Evolutionary conservation across 2,329 filamentous ascomycete genomes (phyloP), one percentile per base, ranked within the genome.

Genomic region (Arthroderma uncinatum): DNA sequence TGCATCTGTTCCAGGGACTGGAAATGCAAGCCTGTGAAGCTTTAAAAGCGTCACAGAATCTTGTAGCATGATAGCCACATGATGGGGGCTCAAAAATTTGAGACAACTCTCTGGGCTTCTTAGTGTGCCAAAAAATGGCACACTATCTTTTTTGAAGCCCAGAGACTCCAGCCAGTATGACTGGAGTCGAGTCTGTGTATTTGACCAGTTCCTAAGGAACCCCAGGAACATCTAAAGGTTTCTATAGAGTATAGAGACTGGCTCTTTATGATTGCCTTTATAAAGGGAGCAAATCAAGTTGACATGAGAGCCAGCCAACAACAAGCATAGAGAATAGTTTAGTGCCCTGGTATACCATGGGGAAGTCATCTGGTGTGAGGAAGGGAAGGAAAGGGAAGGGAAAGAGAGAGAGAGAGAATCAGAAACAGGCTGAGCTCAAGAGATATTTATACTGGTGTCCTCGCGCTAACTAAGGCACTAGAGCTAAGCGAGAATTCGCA

Each of bases 131-230:
- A 12, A 23, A 21, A 53, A n/a, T 10, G 16, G 30, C 16, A 53
- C 50, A 53, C n/a, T 36, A 36, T 28, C 10, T 30, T 47, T 47
- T 21, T 30, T 53, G 23, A 53, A 53, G 30, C 50, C 50, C 30
- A 53, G 50, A 28, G 34, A 53, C 50, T 21, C 50, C 50, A 37
- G 50, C 50, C 50, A 53, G 34, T 53, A 53, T 53, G 50, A 53
- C 50, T 53, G 50, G 50, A 53, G 50, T 53, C 50, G 50, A n/a
- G 50, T 53, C 34, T 53, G 34, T 25, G 48, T 12, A 21, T 5
- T 34, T 34, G 40, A 40, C 16, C 40, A 21, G 21, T 47, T 10
- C 21, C 40, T 25, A 21, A 16, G 8, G 10, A 3, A 47, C 4
- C 4, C 40, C 16, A 21, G 8, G 4, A 25, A 47, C 21, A 12